Percentiles rank a stretch among this genome's conserved stretches.
phyloP scores from a whole-genome alignment of 177 flowering plant genomes.

The Tripterygium wilfordii region DNA sequence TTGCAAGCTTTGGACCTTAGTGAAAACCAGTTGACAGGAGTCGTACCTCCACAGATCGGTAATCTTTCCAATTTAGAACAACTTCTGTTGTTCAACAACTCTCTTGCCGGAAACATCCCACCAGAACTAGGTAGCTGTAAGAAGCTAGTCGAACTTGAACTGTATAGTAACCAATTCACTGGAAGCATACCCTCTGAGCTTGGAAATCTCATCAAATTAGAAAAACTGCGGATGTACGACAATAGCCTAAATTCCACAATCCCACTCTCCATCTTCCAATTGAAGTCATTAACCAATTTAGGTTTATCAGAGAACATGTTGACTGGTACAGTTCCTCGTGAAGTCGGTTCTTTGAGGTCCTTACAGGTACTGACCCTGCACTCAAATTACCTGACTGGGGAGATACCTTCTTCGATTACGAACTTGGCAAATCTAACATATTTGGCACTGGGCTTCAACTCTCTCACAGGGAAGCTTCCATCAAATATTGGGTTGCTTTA shows the following conservation, averaged over 20 bases:
- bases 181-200: slow-evolving; percentile 65
- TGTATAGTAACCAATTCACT: slow-evolving; percentile 40
- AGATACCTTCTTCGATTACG: slow-evolving; percentile 52
- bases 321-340: slow-evolving; percentile 47
- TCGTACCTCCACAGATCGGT: slow-evolving; percentile 55
- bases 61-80: slow-evolving; percentile 32
- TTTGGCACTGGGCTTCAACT: slow-evolving; percentile 44
- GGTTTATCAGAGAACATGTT: slow-evolving; percentile 55
- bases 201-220: slow-evolving; percentile 37
- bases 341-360: slow-evolving; percentile 49
- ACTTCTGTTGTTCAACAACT: slow-evolving; percentile 29
- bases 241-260: slow-evolving; percentile 53
- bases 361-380: slow-evolving; percentile 48
- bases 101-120: slow-evolving; percentile 49
- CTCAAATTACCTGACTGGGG: slow-evolving; percentile 52
- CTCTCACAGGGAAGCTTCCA: slow-evolving; percentile 57
- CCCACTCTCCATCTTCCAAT: slow-evolving; percentile 46
- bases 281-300: slow-evolving; percentile 40
- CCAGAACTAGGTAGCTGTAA: slow-evolving; percentile 51
- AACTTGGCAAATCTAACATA: slow-evolving; percentile 46
- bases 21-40: slow-evolving; percentile 51
- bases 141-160: slow-evolving; percentile 39
- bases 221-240: slow-evolving; percentile 30
- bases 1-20: slow-evolving; percentile 50
- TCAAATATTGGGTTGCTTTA: slow-evolving; percentile 45